A percentile compares a stretch with the other conserved stretches of the same genome.
Evolutionary conservation across 176 grass and related monocot genomes (phyloP).

Genomic region (Cymbopogon citratus): DNA sequence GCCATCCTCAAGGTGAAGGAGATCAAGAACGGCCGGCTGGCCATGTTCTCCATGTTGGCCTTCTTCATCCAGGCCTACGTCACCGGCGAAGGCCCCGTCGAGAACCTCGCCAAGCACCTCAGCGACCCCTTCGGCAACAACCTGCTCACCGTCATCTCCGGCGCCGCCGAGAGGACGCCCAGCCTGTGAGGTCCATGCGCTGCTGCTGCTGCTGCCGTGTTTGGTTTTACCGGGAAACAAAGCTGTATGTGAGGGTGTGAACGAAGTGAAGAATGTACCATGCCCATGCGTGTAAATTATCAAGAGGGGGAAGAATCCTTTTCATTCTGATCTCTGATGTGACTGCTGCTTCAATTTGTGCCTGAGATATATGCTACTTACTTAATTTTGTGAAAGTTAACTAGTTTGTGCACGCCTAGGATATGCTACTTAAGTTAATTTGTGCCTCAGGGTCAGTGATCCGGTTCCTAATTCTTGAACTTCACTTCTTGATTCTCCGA

Average conservation of each 20-base stretch:
- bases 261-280: constrained; percentile 10
- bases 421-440: background rate
- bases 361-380: background rate
- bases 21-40: constrained; percentile 95
- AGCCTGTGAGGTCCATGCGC: constrained; percentile 47
- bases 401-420: background rate
- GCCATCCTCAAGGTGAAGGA: constrained; percentile 97
- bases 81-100: constrained; percentile 91
- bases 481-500: no score
- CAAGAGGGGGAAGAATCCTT: constrained; percentile 7
- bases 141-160: constrained; percentile 97
- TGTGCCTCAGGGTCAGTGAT: no score
- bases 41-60: constrained; percentile 93
- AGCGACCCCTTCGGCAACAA: constrained; percentile 99
- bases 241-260: constrained; percentile 8
- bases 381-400: background rate
- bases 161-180: constrained; percentile 73
- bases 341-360: constrained; percentile 15
- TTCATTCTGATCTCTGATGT: constrained; percentile 32
- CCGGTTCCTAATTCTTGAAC: no score
- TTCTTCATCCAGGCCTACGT: constrained; percentile 99
- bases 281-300: constrained; percentile 45
- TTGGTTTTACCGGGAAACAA: constrained; percentile 23
- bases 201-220: background rate
- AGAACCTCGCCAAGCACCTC: constrained; percentile 87